These are phyloP conservation scores for Blastosporella zonata DNA, from an alignment of 1,284 basidiomycete genomes.

Conservation along the genomic window DNA sequence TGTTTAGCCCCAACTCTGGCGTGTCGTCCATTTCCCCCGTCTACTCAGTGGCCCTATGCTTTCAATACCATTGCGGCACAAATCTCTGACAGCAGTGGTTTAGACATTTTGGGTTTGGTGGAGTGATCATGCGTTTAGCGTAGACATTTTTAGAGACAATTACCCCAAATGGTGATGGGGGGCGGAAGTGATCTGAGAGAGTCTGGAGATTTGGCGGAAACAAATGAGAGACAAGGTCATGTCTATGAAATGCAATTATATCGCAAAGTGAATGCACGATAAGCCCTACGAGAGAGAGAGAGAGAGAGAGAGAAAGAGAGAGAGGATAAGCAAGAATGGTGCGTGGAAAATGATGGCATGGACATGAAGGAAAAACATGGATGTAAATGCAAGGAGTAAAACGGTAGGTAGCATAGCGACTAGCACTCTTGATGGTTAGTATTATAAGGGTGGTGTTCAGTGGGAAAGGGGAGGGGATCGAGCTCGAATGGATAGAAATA, in stretches of 20 bases:
- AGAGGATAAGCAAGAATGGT: too few relatives aligned
- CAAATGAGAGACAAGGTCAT: constrained; percentile 2
- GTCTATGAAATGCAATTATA: constrained; percentile 14
- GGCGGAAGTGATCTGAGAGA: constrained; percentile 11
- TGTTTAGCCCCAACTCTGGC: constrained; percentile 46
- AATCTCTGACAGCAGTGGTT: constrained; percentile 29
- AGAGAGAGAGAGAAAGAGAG: background rate
- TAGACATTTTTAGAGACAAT: constrained; percentile 1
- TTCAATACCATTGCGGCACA: constrained; percentile 69
- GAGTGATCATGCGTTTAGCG: background rate
- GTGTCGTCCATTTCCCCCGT: constrained; percentile 45
- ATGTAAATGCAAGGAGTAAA: constrained; percentile 6
- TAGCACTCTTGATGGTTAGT: constrained; percentile 60
- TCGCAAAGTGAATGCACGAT: constrained; percentile 13
- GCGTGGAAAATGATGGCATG: constrained; percentile 6
- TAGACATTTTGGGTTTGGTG: constrained; percentile 7
- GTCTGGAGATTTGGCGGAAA: too few relatives aligned
- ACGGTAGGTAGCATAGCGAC: constrained; percentile 32
- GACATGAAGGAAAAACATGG: constrained; percentile 8
- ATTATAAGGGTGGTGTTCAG: constrained; percentile 46
- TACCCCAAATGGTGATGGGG: background rate
- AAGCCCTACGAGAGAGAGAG: constrained; percentile 11
- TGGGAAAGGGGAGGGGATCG: constrained; percentile 66
- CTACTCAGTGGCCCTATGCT: constrained; percentile 51
- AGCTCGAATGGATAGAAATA: constrained; percentile 63